These are phyloP conservation scores for Alloascoidea hylecoeti DNA, from an alignment of 805 yeast genomes.

Conservation along the genomic window DNA sequence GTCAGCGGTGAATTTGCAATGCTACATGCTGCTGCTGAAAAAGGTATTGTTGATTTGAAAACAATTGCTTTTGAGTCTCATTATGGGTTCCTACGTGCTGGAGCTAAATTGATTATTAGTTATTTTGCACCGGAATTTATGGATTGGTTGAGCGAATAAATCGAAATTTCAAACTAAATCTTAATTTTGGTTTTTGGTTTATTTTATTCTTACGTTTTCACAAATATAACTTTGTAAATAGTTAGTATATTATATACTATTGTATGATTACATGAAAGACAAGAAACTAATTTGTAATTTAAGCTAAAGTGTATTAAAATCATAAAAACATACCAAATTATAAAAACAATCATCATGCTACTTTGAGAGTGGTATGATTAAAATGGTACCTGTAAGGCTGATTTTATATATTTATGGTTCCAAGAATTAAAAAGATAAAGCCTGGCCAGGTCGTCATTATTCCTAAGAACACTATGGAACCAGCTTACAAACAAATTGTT, in stretches of 20 bases:
- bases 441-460: constrained; percentile 97
- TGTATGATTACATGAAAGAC: no score
- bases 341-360: no score
- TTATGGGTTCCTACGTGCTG: constrained; percentile 87
- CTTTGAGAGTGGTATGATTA: no score
- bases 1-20: constrained; percentile 96
- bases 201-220: no score
- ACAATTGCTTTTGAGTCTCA: constrained; percentile 71
- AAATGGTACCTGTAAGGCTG: constrained; percentile 88
- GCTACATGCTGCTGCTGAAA: constrained; percentile 97
- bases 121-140: constrained; percentile 93
- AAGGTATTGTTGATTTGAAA: constrained; percentile 80
- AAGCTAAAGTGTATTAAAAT: no score
- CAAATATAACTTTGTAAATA: no score
- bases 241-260: no score
- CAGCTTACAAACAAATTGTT: constrained; percentile 80
- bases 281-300: no score
- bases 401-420: constrained; percentile 89
- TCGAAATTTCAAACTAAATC: no score
- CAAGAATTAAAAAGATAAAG: constrained; percentile 57
- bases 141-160: constrained; percentile 60
- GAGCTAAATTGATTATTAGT: constrained; percentile 82
- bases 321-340: no score
- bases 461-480: constrained; percentile 57
- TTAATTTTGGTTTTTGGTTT: no score